Evolutionary conservation across 495 filamentous ascomycete genomes (phyloP).

Genomic region (Penicillium lagena): DNA sequence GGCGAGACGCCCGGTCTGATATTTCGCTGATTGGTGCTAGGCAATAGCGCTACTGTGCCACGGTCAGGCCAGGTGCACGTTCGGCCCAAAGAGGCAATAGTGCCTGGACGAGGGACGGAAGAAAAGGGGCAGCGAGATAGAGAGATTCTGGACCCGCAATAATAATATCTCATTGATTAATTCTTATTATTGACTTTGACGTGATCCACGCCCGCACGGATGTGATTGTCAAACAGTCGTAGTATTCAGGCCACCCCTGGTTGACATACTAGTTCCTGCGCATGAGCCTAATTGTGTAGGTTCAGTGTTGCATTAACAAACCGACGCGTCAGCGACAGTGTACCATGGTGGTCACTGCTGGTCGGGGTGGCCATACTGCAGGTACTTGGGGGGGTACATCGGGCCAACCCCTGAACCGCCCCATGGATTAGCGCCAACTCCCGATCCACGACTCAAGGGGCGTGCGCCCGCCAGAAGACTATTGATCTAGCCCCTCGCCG

Average conservation of each 20-base stretch:
- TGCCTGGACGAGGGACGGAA: too few species aligned
- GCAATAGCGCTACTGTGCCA: neutral
- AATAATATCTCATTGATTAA: too few species aligned
- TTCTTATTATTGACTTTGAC: too few species aligned
- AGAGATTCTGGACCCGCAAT: too few species aligned
- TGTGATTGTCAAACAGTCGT: too few species aligned
- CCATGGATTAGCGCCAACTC: neutral
- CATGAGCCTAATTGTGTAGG: too few species aligned
- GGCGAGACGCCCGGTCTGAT: conserved; percentile 6
- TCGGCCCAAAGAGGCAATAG: neutral
- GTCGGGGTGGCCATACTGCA: neutral
- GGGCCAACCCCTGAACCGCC: conserved; percentile 10
- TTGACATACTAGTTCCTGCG: too few species aligned
- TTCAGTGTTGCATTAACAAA: too few species aligned
- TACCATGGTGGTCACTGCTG: neutral
- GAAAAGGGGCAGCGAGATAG: too few species aligned
- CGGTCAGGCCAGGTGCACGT: conserved; percentile 6
- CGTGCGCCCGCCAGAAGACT: conserved; percentile 2
- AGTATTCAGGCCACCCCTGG: too few species aligned
- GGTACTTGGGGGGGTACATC: neutral
- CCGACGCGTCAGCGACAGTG: too few species aligned
- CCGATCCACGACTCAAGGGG: conserved; percentile 23
- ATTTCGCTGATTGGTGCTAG: conserved; percentile 1
- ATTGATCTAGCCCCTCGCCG: conserved; percentile 4
- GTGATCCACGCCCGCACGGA: too few species aligned